phyloP scores from a whole-genome alignment of 2,329 filamentous ascomycete species.

The Diaporthe caulivora region DNA sequence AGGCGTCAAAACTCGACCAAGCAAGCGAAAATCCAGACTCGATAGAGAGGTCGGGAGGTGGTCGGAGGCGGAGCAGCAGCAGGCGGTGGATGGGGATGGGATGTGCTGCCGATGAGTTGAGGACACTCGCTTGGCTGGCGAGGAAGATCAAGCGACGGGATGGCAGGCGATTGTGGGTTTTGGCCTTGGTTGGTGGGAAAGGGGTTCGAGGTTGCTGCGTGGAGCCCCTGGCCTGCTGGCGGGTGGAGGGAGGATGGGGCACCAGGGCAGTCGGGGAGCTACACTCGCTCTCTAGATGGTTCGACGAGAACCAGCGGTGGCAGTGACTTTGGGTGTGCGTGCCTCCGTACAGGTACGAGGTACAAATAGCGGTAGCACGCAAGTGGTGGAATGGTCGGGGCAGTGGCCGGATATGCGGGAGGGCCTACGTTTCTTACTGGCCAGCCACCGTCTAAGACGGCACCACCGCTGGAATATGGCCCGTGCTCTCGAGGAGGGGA shows the following conservation, averaged over 20 bases:
- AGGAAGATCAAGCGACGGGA: not conserved
- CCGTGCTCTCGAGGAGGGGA: not conserved
- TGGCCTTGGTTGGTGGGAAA: conserved; percentile 23
- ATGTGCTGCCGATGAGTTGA: not conserved
- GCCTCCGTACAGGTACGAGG: not conserved
- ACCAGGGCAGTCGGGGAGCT: not conserved
- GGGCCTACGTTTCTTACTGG: conserved; percentile 18
- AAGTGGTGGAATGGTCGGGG: not conserved
- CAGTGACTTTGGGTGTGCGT: not conserved
- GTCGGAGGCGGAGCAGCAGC: too few relatives aligned
- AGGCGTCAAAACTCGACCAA: conserved; percentile 21
- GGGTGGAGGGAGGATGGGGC: not conserved
- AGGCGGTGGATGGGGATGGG: not conserved
- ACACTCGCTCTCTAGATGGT: conserved; percentile 23
- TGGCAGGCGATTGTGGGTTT: not conserved
- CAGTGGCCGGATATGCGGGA: conserved; percentile 14
- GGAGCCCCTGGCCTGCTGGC: too few relatives aligned
- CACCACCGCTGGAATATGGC: not conserved
- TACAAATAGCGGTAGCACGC: not conserved
- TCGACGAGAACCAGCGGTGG: conserved; percentile 23
- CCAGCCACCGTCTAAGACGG: not conserved
- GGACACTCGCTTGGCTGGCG: conserved; percentile 25
- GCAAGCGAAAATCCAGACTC: not conserved
- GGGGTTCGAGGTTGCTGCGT: conserved; percentile 18
- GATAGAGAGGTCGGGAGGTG: not conserved